These are phyloP conservation scores for Dicorynia guianensis DNA, from an alignment of 306 rosid genomes.

Conservation along the genomic window DNA sequence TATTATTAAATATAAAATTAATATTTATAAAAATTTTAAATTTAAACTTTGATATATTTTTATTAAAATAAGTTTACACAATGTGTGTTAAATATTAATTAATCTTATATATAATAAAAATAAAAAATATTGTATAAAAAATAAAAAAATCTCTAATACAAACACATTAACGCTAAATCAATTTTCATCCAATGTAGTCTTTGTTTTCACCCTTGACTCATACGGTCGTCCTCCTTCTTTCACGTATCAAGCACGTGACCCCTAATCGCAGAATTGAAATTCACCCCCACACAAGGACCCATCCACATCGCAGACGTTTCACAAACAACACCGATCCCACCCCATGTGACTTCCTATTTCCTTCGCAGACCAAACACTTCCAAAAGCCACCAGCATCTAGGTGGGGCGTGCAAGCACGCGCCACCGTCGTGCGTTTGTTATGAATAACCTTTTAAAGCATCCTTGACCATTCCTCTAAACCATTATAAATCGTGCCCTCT, in stretches of 20 bases:
- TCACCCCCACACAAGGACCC: conserved; percentile 5
- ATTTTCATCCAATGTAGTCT: too few relatives aligned
- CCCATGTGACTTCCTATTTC: conserved; percentile 39
- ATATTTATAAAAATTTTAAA: too few relatives aligned
- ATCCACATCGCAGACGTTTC: not conserved
- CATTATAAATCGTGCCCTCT: conserved; percentile 1
- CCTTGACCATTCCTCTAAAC: not conserved
- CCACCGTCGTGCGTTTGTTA: conserved; percentile 4
- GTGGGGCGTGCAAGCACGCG: conserved; percentile 41
- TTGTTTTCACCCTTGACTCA: too few relatives aligned
- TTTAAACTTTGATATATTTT: too few relatives aligned
- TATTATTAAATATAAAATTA: too few relatives aligned
- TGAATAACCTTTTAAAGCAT: not conserved
- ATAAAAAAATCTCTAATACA: too few relatives aligned
- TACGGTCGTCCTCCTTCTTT: conserved; percentile 52
- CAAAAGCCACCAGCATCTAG: not conserved
- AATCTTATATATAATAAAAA: too few relatives aligned
- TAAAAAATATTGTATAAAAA: too few relatives aligned
- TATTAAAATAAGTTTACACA: too few relatives aligned
- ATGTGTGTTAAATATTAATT: too few relatives aligned
- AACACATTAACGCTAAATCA: too few relatives aligned
- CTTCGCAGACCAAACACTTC: not conserved
- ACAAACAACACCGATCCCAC: conserved; percentile 11
- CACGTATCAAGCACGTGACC: conserved; percentile 62
- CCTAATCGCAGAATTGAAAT: conserved; percentile 14